A percentile compares a stretch with the other conserved stretches of the same genome.
These are phyloP conservation scores for Hirsutella rhossiliensis DNA, from an alignment of 2,329 filamentous ascomycete species.

Conservation along the genomic window DNA sequence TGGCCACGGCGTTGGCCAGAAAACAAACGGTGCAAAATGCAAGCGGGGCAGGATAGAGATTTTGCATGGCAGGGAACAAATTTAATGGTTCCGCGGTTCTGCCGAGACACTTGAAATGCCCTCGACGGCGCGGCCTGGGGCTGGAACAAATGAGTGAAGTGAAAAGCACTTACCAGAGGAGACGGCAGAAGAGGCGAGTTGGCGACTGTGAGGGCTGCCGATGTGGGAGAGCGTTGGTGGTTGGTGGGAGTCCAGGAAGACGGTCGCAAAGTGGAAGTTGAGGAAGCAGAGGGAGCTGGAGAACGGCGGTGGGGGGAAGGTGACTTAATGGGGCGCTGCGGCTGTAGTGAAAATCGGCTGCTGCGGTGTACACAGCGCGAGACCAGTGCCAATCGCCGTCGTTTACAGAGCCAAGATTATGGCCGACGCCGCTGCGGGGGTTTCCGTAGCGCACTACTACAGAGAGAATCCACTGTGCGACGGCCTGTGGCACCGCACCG, in stretches of 20 bases:
- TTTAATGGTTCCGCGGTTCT: background rate
- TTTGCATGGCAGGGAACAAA: background rate
- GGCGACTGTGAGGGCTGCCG: too few relatives aligned
- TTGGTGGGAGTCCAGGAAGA: too few relatives aligned
- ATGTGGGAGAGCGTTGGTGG: too few relatives aligned
- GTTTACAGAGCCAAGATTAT: background rate
- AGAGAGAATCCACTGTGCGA: too few relatives aligned
- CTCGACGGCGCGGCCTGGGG: too few relatives aligned
- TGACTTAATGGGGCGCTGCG: too few relatives aligned
- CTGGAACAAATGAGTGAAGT: background rate
- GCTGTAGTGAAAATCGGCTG: background rate
- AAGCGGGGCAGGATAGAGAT: conserved; percentile 1
- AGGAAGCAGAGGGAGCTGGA: too few relatives aligned
- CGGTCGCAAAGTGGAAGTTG: too few relatives aligned
- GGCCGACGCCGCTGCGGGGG: background rate
- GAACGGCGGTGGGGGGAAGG: too few relatives aligned
- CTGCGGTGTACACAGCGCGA: background rate
- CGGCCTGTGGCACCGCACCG: background rate
- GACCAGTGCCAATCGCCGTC: background rate
- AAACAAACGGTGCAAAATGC: background rate
- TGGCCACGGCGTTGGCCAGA: background rate
- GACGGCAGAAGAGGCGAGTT: too few relatives aligned
- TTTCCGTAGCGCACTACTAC: background rate
- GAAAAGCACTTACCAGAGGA: too few relatives aligned
- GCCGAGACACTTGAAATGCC: too few relatives aligned